Base-by-base conservation (phyloP, 179 eudicot genomes). In the Gypsophila paniculata region DNA sequence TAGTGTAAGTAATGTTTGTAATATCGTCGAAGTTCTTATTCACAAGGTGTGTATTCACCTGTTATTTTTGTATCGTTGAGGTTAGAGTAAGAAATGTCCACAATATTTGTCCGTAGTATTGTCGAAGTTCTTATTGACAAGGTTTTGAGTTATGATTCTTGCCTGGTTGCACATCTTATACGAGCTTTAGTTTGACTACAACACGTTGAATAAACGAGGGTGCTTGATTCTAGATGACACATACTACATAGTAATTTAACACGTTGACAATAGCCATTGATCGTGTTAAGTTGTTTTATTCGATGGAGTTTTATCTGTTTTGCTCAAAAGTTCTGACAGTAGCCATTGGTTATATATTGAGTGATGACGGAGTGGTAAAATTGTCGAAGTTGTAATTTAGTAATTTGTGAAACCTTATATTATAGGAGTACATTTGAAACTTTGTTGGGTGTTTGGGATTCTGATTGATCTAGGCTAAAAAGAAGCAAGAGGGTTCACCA, bases 401-500 rank as follows among this genome's bases (percentile, higher is more conserved):
- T 32, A 14, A 15, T 61, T 61, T 62, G 34, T 15, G 42, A 18
- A 14, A 10, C 46, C 66, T 36, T 62, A 15, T 7, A 0, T 32
- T 15, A n/a, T n/a, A n/a, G n/a, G n/a, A n/a, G 1, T 32, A 4
- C 13, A 14, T 32, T 15, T 32, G 23, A 8, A 61, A 55, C 26
- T 18, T 19, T 55, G 60, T 55, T 64, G 0, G n/a, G 42, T 25
- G 59, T 49, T 49, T 51, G 14, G 61, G 65, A 39, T 55, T 75
- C 63, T 68, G 21, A 62, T 53, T 71, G 77, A 12, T 58, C 19
- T 78, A 90, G 97, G 97, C 88, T 54, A 93, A 93, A 78, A 84
- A 86, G 84, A 93, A 93, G 84, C 97, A 93, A 65, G 78, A 72
- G 78, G 93, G 88, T 65, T 87, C 85, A 25, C 74, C 90, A 74